phyloP scores from a whole-genome alignment of 1,139 yeast species.

The Sugiyamaella castrensis region DNA sequence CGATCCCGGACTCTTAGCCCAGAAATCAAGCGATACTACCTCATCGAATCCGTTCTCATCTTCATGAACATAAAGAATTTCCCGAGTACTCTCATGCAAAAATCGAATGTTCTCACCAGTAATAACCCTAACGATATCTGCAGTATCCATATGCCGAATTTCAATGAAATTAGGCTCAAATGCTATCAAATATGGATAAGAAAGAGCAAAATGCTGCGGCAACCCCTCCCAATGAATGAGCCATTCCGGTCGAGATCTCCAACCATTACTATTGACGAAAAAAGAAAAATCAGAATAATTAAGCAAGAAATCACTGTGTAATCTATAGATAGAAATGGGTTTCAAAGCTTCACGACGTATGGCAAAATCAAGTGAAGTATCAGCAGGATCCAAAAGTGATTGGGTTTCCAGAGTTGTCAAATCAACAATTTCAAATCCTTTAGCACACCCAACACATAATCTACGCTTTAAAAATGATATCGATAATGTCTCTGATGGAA shows the following conservation, averaged over 20 bases:
- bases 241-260: slow-evolving; percentile 95
- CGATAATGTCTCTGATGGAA: slow-evolving; percentile 86
- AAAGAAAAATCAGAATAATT: slow-evolving; percentile 92
- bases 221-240: slow-evolving; percentile 95
- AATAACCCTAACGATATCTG: slow-evolving; percentile 80
- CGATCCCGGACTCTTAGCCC: slow-evolving; percentile 37
- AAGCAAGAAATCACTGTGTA: slow-evolving; percentile 81
- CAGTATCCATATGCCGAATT: slow-evolving; percentile 85
- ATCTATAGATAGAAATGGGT: slow-evolving; percentile 87
- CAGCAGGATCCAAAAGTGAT: slow-evolving; percentile 88
- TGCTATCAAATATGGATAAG: slow-evolving; percentile 89
- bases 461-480: slow-evolving; percentile 86
- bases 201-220: slow-evolving; percentile 87
- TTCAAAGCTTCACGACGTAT: slow-evolving; percentile 77
- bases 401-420: slow-evolving; percentile 75
- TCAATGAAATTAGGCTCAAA: slow-evolving; percentile 90
- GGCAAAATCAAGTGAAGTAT: slow-evolving; percentile 95
- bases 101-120: slow-evolving; percentile 92
- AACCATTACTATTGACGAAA: slow-evolving; percentile 90
- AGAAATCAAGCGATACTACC: slow-evolving; percentile 87
- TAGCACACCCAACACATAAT: slow-evolving; percentile 91
- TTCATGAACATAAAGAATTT: slow-evolving; percentile 89
- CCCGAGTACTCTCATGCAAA: slow-evolving; percentile 87
- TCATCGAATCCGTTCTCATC: slow-evolving; percentile 87
- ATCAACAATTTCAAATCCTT: slow-evolving; percentile 89